phyloP scores from a whole-genome alignment of 179 eudicot species.

The Pouteria campechiana region DNA sequence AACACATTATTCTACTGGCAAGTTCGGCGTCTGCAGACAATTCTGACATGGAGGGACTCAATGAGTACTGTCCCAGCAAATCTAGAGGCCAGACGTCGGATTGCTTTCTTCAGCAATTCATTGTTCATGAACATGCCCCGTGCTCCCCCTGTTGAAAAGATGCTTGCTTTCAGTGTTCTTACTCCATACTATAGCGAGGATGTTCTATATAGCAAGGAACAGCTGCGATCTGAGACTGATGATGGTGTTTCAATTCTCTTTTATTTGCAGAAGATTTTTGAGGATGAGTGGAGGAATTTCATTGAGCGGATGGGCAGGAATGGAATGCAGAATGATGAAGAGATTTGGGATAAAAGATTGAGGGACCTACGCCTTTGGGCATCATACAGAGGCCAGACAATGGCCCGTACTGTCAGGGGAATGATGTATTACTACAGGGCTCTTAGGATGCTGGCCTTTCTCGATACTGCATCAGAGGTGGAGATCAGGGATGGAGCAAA shows the following conservation, averaged over 20 bases:
- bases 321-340: constrained; percentile 57
- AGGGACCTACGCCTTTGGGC: constrained; percentile 92
- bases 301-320: constrained; percentile 76
- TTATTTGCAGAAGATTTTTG: constrained; percentile 84
- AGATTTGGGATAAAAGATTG: constrained; percentile 44
- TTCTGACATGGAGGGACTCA: constrained; percentile 68
- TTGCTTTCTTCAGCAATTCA: constrained; percentile 90
- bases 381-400: constrained; percentile 94
- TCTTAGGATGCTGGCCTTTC: constrained; percentile 75
- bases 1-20: constrained; percentile 59
- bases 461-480: constrained; percentile 84
- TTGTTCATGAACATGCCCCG: constrained; percentile 96
- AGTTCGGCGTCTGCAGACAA: constrained; percentile 62
- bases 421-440: constrained; percentile 96
- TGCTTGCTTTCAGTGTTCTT: constrained; percentile 84
- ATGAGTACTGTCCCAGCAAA: constrained; percentile 77
- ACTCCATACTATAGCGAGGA: constrained; percentile 97
- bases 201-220: constrained; percentile 50
- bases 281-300: constrained; percentile 86
- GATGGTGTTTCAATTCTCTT: constrained; percentile 88
- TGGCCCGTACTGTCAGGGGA: constrained; percentile 93
- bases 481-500: constrained; percentile 60
- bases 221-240: constrained; percentile 60
- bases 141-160: constrained; percentile 88
- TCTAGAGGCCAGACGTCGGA: constrained; percentile 72